A percentile compares a stretch with the other conserved stretches of the same genome.
Evolutionary conservation across 306 rosid genomes (phyloP).

Genomic region (Macrotyloma uniflorum): DNA sequence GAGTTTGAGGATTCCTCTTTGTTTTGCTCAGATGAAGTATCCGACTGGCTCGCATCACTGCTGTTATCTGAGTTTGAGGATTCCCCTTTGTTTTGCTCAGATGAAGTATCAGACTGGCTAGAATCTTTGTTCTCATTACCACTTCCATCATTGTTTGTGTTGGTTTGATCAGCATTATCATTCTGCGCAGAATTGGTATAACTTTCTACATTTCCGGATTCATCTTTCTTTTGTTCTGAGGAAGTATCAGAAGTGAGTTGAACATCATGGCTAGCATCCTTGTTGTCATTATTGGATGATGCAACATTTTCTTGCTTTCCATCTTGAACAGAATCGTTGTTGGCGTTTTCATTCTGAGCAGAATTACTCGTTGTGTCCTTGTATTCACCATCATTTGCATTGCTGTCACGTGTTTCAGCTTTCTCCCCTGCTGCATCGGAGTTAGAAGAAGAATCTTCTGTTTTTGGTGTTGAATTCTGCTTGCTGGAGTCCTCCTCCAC

Average conservation of each 20-base stretch:
- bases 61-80: no score
- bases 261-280: slow-evolving; percentile 48
- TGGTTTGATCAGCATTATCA: slow-evolving; percentile 46
- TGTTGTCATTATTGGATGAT: slow-evolving; percentile 46
- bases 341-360: slow-evolving; percentile 39
- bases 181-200: slow-evolving; percentile 42
- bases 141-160: slow-evolving; percentile 45
- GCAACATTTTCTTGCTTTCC: slow-evolving; percentile 43
- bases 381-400: slow-evolving; percentile 41
- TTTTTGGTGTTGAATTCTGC: slow-evolving; percentile 37
- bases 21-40: slow-evolving; percentile 48
- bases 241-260: slow-evolving; percentile 56
- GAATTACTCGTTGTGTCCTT: slow-evolving; percentile 42
- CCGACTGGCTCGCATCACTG: slow-evolving; percentile 16
- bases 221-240: slow-evolving; percentile 55
- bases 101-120: slow-evolving; percentile 19
- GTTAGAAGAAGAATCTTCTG: slow-evolving; percentile 31
- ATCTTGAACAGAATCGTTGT: slow-evolving; percentile 41
- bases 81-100: slow-evolving; percentile 41
- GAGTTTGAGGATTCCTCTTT: slow-evolving; percentile 49
- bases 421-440: slow-evolving; percentile 41
- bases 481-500: slow-evolving; percentile 47
- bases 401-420: slow-evolving; percentile 40
- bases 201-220: slow-evolving; percentile 47
- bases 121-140: slow-evolving; percentile 38